Base-by-base conservation (phyloP, 352 stramenopile species). In the Hyaloperonospora arabidopsidis region DNA sequence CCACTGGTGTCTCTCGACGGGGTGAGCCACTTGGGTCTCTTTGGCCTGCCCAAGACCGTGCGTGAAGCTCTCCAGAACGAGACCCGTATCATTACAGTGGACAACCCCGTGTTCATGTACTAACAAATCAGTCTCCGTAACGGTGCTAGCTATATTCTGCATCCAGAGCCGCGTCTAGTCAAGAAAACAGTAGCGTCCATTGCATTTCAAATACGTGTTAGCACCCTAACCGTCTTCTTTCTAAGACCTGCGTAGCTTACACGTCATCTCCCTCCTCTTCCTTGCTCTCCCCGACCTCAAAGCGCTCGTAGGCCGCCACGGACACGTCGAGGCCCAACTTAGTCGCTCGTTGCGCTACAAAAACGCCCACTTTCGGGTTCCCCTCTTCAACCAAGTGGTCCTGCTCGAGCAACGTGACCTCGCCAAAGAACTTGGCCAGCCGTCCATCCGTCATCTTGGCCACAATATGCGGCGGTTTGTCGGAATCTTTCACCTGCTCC, bases 21-120 rank as follows among this genome's bases (percentile, higher is more conserved):
- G 14, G 57, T 95, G 11, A 89, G 83, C 53, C 89, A 97, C 73
- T 54, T 81, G 34, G 78, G 87, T 1, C 75, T 98, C 63, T 97
- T 97, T 53, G 76, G 86, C 38, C 65, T 97, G 58, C 87, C 89
- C 49, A 97, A 97, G 75, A 72, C 83, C 36, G 79, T 98, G 44
- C 84, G 94, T 48, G 82, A 93, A 61, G 68, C 79, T 19, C 67
- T 97, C 45, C 79, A 80, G 51, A 72, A 58, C 28, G 94, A 98
- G 71, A 86, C 74, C 51, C 84, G 94, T 57, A 81, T 97, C 58
- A 98, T 98, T 74, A 98, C 94, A 21, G 79, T 95, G 41, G 92
- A 93, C 50, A 97, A 97, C 77, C 94, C 94, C 40, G 80, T 98
- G 46, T 98, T 97, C 74, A 97, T 98, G 92, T 97, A 85, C 72